These are phyloP conservation scores for Ceratocystis ficicola DNA, from an alignment of 2,329 filamentous ascomycete genomes.

Conservation along the genomic window DNA sequence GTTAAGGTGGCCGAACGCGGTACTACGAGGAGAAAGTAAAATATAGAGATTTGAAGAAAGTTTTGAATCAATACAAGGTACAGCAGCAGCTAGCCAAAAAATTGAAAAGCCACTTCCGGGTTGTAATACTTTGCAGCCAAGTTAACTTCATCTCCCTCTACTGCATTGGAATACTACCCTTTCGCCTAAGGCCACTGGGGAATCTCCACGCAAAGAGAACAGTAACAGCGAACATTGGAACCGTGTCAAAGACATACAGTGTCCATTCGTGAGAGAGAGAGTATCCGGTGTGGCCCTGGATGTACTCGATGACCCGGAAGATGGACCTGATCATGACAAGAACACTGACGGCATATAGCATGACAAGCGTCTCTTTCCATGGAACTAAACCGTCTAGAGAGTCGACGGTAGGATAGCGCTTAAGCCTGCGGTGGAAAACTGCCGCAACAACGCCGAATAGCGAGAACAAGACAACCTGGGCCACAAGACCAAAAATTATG, in stretches of 20 bases:
- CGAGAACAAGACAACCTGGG: conserved; percentile 43
- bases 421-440: conserved; percentile 33
- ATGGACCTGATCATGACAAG: conserved; percentile 37
- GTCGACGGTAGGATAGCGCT: conserved; percentile 24
- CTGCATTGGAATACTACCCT: neutral
- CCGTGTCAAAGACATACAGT: conserved; percentile 36
- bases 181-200: neutral
- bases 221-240: conserved; percentile 29
- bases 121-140: neutral
- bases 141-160: neutral
- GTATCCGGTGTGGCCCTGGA: conserved; percentile 33
- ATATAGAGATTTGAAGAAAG: neutral
- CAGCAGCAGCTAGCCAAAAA: neutral
- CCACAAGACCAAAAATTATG: conserved; percentile 40
- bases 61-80: neutral
- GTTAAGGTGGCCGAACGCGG: conserved; percentile 24
- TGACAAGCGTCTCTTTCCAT: conserved; percentile 28
- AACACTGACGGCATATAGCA: conserved; percentile 28
- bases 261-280: conserved; percentile 33
- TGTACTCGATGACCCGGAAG: conserved; percentile 39
- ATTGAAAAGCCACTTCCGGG: neutral
- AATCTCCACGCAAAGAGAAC: neutral
- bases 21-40: neutral
- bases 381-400: conserved; percentile 22
- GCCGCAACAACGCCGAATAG: conserved; percentile 39